Evolutionary conservation across 106 monocot genomes (phyloP), one percentile per base, ranked within the genome.

Genomic region (Dendrobium catenatum): DNA sequence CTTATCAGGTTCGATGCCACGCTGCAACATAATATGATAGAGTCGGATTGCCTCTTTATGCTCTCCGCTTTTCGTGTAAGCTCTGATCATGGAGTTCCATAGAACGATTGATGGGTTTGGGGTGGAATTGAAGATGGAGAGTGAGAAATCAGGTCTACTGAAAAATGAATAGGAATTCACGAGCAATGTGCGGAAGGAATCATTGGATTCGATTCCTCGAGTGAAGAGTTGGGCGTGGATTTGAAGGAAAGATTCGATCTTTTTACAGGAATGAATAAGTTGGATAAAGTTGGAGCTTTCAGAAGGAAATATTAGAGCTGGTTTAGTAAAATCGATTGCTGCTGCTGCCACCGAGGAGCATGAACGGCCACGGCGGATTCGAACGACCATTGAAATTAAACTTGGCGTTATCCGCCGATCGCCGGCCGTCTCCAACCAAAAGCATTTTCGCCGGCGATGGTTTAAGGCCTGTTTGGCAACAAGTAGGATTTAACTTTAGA

Each of bases 1-100:
- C 44, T 86, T 90, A 51, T 91, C 92, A 48, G 92, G 92, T 42
- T 78, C 56, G 42, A 83, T 6, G 27, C 85, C 41, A 24, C 67
- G 56, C 4, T 17, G n/a, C 3, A 83, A 44, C 86, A 89, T 79
- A 24, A 24, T 26, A 48, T 67, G 47, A 77, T 83, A 89, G 68
- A 89, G 74, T 5, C 43, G 29, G 67, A 89, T 64, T 0, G 89
- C 84, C 40, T 70, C 58, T 13, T 4, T 9, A 46, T 83, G 85
- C 2, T 80, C 41, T 43, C 85, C 81, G 0, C 73, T n/a, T 55
- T 40, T 75, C 20, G 87, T 72, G 79, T 49, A 83, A 46, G 68
- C 85, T 75, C 87, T 58, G 78, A 89, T 77, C 33, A 87, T 83
- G 80, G 89, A 87, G 80, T 89, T 89, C 85, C 80, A 87, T 11